Conservation (phyloP, 2,329 filamentous ascomycete genomes). For the Aspergillus brasiliensis region DNA sequence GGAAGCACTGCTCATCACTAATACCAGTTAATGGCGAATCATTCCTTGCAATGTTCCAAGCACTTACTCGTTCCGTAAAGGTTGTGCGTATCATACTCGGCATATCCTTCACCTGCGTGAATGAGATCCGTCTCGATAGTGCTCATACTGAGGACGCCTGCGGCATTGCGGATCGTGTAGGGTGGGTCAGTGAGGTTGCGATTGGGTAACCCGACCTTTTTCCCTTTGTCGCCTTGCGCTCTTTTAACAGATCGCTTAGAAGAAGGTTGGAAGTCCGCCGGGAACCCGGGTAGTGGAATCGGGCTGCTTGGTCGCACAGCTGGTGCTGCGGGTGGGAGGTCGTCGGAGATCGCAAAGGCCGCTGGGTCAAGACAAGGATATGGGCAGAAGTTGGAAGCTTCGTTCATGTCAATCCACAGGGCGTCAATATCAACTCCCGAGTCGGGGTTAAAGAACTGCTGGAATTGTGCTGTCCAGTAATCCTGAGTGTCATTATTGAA, state of each 20-base stretch:
- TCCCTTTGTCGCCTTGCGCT: constrained; percentile 29
- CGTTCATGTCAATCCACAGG: constrained; percentile 75
- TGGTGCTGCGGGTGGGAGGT: constrained; percentile 61
- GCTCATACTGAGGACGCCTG: constrained; percentile 54
- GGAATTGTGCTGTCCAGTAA: constrained; percentile 73
- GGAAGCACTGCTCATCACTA: constrained; percentile 69
- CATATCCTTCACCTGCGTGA: constrained; percentile 64
- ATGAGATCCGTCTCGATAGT: constrained; percentile 69
- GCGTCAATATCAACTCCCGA: constrained; percentile 74
- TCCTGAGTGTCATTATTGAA: constrained; percentile 64
- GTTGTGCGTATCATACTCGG: constrained; percentile 76
- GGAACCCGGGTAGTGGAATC: constrained; percentile 68
- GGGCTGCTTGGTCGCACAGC: constrained; percentile 62
- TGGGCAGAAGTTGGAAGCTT: constrained; percentile 56
- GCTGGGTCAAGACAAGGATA: constrained; percentile 59
- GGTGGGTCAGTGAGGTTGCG: constrained; percentile 66
- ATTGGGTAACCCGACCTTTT: constrained; percentile 60
- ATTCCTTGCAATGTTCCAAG: too few relatives aligned
- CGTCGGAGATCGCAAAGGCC: constrained; percentile 51
- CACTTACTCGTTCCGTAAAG: constrained; percentile 66
- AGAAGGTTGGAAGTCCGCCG: constrained; percentile 65
- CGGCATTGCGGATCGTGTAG: constrained; percentile 67
- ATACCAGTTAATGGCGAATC: constrained; percentile 6
- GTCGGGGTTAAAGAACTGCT: constrained; percentile 63
- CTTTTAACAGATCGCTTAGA: constrained; percentile 17